Base-by-base conservation (phyloP, 495 filamentous ascomycete species). In the Penicillium antarcticum region DNA sequence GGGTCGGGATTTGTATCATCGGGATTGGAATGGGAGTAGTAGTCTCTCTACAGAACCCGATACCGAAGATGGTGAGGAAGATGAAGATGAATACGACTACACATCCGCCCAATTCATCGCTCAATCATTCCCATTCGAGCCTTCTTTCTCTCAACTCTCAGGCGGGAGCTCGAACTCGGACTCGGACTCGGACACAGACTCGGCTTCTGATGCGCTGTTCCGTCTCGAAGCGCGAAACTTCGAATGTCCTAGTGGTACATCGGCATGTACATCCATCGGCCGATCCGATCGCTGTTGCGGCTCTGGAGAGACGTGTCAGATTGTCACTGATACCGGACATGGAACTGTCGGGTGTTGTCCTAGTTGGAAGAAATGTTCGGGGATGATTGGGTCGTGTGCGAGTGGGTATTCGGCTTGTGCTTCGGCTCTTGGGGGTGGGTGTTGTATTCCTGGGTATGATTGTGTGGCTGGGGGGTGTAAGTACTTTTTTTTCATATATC, bases 261-360 rank as follows among this genome's bases (percentile, higher is more conserved):
- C 60, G 26, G 71, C 69, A 50, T 97, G 92, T 66, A 67, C 79
- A 26, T 70, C 70, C 3, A 90, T 95, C 60, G 80, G 80, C 24
- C 82, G 81, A 37, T 82, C 87, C 5, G 82, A 89, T 63, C 86
- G 80, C 68, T 98, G 92, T 70, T 98, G 92, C 66, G 61, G 72
- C 8, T 69, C 71, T 7, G 78, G 76, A 9, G 81, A 88, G 60
- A 80, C 71, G 0, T 98, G 92, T 63, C 75, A 85, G 34, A 58
- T 80, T n/a, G 82, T 95, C 19, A 50, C 75, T n/a, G 83, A 94
- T 57, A 86, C 82, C 2, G 88, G 87, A 0, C 69, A 80, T 31
- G 90, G 90, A 0, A 79, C 81, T 47, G 88, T 96, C 1, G 94
- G 91, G 3, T 98, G 92, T 65, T 98, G 92, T 75, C 86, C 86